Base-by-base conservation (phyloP, 768 basidiomycete genomes). In the Fomitopsis pulvina region DNA sequence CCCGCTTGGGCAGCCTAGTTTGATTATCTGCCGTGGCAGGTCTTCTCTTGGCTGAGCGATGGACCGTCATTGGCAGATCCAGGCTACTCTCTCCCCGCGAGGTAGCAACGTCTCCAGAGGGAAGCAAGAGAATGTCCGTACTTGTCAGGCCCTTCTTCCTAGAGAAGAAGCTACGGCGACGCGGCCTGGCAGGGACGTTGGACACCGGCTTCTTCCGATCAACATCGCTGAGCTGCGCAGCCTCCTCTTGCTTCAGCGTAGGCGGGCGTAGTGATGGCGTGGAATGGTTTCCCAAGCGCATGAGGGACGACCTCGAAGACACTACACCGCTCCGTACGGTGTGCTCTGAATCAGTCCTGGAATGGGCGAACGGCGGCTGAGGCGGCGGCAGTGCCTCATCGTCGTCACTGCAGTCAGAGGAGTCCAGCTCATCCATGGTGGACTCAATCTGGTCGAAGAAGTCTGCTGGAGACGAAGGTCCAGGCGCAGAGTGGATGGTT, bases 371-470 rank as follows among this genome's bases (percentile, higher is more conserved):
- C 2, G 42, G 61, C 59, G 63, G 45, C 60, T 58, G 38, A 34
- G 30, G 47, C 22, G 34, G 34, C 12, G 34, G 37, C 7, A 20
- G 4, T 32, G 52, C 62, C 26, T 60, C 62, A 21, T 64, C 68
- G 48, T 74, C 74, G 22, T 74, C 73, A 44, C 79, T 79, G 21
- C 81, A 79, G 25, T 80, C 85, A 47, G 85, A 67, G 54, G 83
- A 86, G 56, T 86, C 83, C 79, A 88, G 80, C 22, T 78, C 83
- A 63, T 83, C 83, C 5, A 78, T 78, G 39, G 85, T 80, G n/a
- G 75, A 68, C 56, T 87, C 83, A 40, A 88, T 81, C 52, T 68
- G 77, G 66, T 89, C 85, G 63, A 89, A 88, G 72, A 88, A 88
- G 26, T 79, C 79, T 22, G 80, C 76, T 0, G 83, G 79, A 12